These are phyloP conservation scores for Mrakiaceae sp. DNA, from an alignment of 1,284 basidiomycete species.

Conservation along the genomic window DNA sequence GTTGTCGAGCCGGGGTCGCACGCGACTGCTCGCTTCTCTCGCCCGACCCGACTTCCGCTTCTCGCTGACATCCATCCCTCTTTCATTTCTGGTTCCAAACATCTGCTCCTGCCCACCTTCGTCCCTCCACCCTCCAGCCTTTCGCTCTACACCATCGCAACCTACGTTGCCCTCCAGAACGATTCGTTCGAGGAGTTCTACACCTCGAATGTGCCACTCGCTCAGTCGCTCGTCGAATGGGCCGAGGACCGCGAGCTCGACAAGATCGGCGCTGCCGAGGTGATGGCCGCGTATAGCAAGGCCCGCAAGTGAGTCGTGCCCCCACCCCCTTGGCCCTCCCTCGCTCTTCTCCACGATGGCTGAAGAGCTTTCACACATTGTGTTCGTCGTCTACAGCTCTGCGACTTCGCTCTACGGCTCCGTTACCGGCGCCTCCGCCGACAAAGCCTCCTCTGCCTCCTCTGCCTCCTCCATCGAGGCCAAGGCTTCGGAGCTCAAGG, in stretches of 20 bases:
- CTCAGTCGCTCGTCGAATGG: slow-evolving; percentile 62
- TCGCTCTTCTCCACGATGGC: background rate
- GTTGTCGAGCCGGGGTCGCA: too few species aligned
- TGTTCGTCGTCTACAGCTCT: background rate
- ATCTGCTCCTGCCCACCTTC: too few species aligned
- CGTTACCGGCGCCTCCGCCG: background rate
- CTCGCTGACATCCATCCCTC: too few species aligned
- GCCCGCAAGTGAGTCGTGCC: background rate
- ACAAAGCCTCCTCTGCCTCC: background rate
- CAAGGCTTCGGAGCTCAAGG: slow-evolving; percentile 18
- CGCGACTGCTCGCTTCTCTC: too few species aligned
- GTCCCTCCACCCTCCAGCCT: too few species aligned
- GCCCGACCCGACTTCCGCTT: too few species aligned
- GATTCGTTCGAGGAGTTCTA: slow-evolving; percentile 43
- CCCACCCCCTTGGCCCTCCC: background rate
- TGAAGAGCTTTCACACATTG: background rate
- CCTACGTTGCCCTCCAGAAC: slow-evolving; percentile 35
- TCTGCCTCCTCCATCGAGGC: slow-evolving; percentile 20
- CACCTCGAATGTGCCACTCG: slow-evolving; percentile 42
- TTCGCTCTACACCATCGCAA: slow-evolving; percentile 31
- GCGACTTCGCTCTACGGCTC: background rate
- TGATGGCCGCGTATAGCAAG: background rate
- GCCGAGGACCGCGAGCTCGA: slow-evolving; percentile 71
- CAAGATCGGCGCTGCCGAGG: slow-evolving; percentile 23
- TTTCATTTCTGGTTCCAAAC: too few species aligned